Evolutionary conservation across 331 rosid genomes (phyloP).

Genomic region (Malus hybrid): DNA sequence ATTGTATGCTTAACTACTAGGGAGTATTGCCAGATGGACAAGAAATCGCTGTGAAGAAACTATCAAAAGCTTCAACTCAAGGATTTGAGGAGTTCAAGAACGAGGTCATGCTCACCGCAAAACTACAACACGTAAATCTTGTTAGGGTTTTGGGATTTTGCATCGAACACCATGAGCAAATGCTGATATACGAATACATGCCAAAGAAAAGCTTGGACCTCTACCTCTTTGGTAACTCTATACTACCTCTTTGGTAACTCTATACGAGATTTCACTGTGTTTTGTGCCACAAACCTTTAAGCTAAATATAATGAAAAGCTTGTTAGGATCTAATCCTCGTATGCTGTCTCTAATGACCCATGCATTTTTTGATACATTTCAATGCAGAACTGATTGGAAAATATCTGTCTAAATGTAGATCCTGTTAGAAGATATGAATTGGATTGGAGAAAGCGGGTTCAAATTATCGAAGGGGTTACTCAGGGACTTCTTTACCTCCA

Average conservation of each 20-base stretch:
- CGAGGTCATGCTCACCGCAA: not conserved
- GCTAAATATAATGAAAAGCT: not conserved
- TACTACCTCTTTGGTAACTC: slow-evolving; percentile 14
- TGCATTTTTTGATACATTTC: not conserved
- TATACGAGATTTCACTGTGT: not conserved
- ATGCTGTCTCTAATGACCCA: not conserved
- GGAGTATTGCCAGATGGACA: slow-evolving; percentile 17
- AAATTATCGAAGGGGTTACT: slow-evolving; percentile 15
- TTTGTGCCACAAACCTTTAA: not conserved
- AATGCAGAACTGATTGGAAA: not conserved
- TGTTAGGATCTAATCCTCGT: not conserved
- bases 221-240: slow-evolving; percentile 11
- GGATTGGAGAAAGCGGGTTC: slow-evolving; percentile 12
- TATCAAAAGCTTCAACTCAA: slow-evolving; percentile 10
- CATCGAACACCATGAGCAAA: not conserved
- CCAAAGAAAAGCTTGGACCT: slow-evolving; percentile 13
- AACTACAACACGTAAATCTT: not conserved
- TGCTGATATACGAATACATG: slow-evolving; percentile 4
- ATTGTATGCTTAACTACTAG: not conserved
- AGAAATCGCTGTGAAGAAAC: slow-evolving; percentile 15
- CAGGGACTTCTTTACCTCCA: slow-evolving; percentile 21
- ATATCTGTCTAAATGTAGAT: not conserved
- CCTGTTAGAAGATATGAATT: not conserved
- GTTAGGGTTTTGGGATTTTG: not conserved
- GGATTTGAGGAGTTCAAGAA: slow-evolving; percentile 8